Evolutionary conservation across 1,139 yeast genomes (phyloP).

Genomic region (Debaryomyces psychrophilus): DNA sequence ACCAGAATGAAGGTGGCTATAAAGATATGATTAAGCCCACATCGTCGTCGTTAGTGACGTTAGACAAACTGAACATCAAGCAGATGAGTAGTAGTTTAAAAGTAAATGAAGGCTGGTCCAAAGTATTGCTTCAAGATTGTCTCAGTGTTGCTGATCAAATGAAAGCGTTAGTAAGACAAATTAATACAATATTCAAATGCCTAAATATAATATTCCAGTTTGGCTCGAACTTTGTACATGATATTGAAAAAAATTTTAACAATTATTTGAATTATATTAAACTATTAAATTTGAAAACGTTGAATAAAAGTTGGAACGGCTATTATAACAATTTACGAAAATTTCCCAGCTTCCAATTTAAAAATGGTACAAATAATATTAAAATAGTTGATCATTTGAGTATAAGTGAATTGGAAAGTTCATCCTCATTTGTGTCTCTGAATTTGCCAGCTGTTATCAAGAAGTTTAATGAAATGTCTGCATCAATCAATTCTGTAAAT

Average conservation of each 20-base stretch:
- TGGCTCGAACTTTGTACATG: constrained; percentile 52
- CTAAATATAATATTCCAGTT: constrained; percentile 62
- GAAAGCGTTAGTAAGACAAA: constrained; percentile 27
- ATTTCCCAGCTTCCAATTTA: constrained; percentile 33
- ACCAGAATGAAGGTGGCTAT: constrained; percentile 18
- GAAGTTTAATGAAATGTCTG: constrained; percentile 46
- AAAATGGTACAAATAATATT: constrained; percentile 16
- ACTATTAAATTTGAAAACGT: constrained; percentile 49
- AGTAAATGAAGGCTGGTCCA: constrained; percentile 33
- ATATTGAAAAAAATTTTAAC: constrained; percentile 55
- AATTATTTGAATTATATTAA: constrained; percentile 51
- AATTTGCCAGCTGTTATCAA: constrained; percentile 37
- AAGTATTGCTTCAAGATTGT: constrained; percentile 26
- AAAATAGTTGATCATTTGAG: constrained; percentile 31
- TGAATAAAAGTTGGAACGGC: constrained; percentile 51
- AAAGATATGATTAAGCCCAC: constrained; percentile 14
- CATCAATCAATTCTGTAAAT: constrained; percentile 27
- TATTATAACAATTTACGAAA: constrained; percentile 43
- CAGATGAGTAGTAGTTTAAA: constrained; percentile 28
- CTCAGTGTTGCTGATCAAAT: constrained; percentile 24
- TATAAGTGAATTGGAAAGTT: constrained; percentile 25
- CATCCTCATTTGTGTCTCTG: constrained; percentile 27
- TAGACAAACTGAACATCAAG: constrained; percentile 18
- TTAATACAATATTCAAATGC: constrained; percentile 52
- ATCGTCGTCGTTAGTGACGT: constrained; percentile 12